phyloP scores from a whole-genome alignment of 2,329 filamentous ascomycete species.

The Alternaria angustiovoidea region DNA sequence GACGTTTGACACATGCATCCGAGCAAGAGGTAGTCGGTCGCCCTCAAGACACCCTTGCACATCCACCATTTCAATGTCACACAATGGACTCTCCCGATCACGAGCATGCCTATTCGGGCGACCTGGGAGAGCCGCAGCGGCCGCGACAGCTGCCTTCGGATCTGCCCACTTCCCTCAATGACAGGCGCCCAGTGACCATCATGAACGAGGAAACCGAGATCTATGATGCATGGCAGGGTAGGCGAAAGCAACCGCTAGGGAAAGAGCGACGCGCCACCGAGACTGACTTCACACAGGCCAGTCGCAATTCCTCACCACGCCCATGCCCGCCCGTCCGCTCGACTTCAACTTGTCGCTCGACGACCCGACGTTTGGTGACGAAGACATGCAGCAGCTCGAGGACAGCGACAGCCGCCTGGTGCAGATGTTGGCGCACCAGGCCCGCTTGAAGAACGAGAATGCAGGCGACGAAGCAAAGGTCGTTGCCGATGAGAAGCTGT shows the following conservation, averaged over 20 bases:
- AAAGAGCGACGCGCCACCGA: slow-evolving; percentile 8
- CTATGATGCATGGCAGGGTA: slow-evolving; percentile 99
- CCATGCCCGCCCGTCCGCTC: slow-evolving; percentile 82
- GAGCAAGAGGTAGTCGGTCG: slow-evolving; percentile 11
- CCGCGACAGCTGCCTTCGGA: slow-evolving; percentile 74
- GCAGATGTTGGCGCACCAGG: slow-evolving; percentile 95
- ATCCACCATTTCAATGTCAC: slow-evolving; percentile 34
- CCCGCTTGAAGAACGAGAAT: slow-evolving; percentile 77
- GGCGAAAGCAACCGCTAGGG: slow-evolving; percentile 48
- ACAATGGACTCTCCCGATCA: slow-evolving; percentile 47
- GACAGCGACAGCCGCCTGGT: slow-evolving; percentile 89
- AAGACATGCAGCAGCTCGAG: slow-evolving; percentile 64
- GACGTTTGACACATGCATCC: slow-evolving; percentile 14
- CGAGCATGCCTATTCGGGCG: slow-evolving; percentile 48
- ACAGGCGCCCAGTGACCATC: slow-evolving; percentile 75
- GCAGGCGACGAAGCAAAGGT: slow-evolving; percentile 80
- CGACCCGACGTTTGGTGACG: slow-evolving; percentile 76
- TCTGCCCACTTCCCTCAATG: slow-evolving; percentile 89
- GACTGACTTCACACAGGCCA: slow-evolving; percentile 68
- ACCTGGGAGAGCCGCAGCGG: slow-evolving; percentile 35
- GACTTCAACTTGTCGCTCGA: slow-evolving; percentile 87
- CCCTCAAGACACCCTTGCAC: slow-evolving; percentile 2
- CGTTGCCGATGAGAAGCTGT: slow-evolving; percentile 74
- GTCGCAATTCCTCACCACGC: slow-evolving; percentile 91
- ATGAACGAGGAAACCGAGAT: slow-evolving; percentile 88